A percentile compares a stretch with the other conserved stretches of the same genome.
Evolutionary conservation across 331 rosid genomes (phyloP).

Genomic region (Quercus phellos): DNA sequence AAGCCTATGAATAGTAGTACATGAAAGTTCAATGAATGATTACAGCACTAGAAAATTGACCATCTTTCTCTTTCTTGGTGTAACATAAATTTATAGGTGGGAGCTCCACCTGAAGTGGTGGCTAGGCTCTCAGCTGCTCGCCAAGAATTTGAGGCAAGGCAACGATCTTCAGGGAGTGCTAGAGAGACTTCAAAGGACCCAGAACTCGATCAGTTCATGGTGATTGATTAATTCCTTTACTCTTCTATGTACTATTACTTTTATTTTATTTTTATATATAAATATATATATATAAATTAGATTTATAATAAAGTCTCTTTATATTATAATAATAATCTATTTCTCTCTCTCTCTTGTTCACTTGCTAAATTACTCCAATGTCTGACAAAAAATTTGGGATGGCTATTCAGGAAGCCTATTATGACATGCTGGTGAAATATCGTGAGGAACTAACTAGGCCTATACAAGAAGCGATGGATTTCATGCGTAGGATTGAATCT

Average conservation of each 20-base stretch:
- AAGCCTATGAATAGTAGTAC: background rate
- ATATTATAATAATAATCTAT: background rate
- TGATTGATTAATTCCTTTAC: background rate
- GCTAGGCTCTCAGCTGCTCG: slow-evolving; percentile 65
- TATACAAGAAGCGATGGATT: slow-evolving; percentile 93
- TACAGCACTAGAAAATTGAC: background rate
- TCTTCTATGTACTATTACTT: background rate
- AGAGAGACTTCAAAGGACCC: slow-evolving; percentile 77
- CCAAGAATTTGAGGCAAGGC: slow-evolving; percentile 75
- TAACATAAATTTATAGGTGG: slow-evolving; percentile 43
- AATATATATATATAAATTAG: no score
- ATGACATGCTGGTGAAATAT: slow-evolving; percentile 90
- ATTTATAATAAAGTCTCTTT: background rate
- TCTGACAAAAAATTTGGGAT: background rate
- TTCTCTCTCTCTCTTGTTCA: background rate
- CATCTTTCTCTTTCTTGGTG: background rate
- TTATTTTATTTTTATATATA: no score
- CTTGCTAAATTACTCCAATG: background rate
- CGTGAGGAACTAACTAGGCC: slow-evolving; percentile 90
- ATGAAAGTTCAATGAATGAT: background rate
- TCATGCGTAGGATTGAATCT: slow-evolving; percentile 78
- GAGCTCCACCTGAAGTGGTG: slow-evolving; percentile 91
- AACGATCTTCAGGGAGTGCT: slow-evolving; percentile 54
- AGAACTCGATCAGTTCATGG: slow-evolving; percentile 98
- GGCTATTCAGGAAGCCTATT: slow-evolving; percentile 76